Evolutionary conservation across 2,329 filamentous ascomycete species (phyloP).

Genomic region (Trichoderma gracile): DNA sequence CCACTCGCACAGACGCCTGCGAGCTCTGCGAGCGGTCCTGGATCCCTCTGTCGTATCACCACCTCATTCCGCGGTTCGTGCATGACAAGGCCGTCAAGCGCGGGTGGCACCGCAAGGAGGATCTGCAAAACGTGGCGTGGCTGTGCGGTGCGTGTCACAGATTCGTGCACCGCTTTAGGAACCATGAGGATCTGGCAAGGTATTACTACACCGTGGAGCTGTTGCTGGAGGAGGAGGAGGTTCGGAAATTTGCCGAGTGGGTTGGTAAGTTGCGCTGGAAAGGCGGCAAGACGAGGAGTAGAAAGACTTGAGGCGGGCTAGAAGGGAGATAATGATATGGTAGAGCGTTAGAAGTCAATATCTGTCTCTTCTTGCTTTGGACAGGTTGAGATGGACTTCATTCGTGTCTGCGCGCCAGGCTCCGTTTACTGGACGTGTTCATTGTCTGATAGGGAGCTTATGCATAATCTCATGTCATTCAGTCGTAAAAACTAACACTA

Average conservation of each 20-base stretch:
- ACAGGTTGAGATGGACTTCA: not conserved
- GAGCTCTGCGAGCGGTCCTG: conserved; percentile 76
- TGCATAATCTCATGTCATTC: not conserved
- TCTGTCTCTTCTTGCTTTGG: not conserved
- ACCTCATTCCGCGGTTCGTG: conserved; percentile 76
- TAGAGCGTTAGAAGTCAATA: not conserved
- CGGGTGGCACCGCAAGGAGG: conserved; percentile 75
- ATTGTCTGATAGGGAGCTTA: not conserved
- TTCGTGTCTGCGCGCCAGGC: not conserved
- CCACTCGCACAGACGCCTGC: conserved; percentile 60
- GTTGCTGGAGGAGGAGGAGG: conserved; percentile 69
- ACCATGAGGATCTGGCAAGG: conserved; percentile 75
- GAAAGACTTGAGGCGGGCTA: not conserved
- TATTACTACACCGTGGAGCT: conserved; percentile 72
- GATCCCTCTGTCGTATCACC: conserved; percentile 79
- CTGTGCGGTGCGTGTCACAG: conserved; percentile 81
- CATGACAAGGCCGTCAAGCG: conserved; percentile 75
- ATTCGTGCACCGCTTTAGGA: conserved; percentile 74
- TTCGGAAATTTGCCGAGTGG: conserved; percentile 71
- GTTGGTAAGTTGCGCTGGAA: conserved; percentile 75
- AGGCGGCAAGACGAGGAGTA: conserved; percentile 34
- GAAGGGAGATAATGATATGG: not conserved
- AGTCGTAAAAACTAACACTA: not conserved
- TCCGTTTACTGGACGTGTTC: no score
- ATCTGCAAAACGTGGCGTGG: conserved; percentile 81